Base-by-base conservation (phyloP, 2,329 filamentous ascomycete species). In the Cadophora luteo-olivacea region DNA sequence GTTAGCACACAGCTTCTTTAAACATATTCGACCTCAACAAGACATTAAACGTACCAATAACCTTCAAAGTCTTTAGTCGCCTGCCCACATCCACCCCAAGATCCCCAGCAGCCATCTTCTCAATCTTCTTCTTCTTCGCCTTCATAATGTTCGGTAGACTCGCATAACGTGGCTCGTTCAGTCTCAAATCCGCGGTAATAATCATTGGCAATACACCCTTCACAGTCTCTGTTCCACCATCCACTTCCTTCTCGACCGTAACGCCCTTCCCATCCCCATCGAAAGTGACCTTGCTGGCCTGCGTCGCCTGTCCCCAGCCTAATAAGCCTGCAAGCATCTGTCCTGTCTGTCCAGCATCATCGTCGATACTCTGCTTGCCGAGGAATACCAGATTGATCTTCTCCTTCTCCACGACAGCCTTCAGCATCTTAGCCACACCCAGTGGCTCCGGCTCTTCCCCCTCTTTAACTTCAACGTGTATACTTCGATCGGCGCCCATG, bases 101-200 rank as follows among this genome's bases (percentile, higher is more conserved):
- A 78, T 99, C 96, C 67, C 84, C 86, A 79, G 97, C 80, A 73
- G 87, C 93, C 86, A 93, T 91, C 91, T 97, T 98, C 77, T 96
- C 93, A 75, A 99, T 78, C 78, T 92, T 92, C 91, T 99, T 99
- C 92, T 98, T 99, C 92, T 99, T 99, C 64, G 96, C 96, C 91
- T 98, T 99, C 96, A 99, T 99, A 73, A 99, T 98, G 80, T 98
- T 98, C 62, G 94, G 95, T 87, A 99, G 81, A 81, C 89, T 97
- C 25, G 95, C 96, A 80, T 97, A 99, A 72, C 96, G 86, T 69
- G 96, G 96, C 87, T 97, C 93, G 79, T 99, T 99, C 80, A 99
- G 84, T 64, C 96, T 85, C 82, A 99, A 81, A 84, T 99, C 96
- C 70, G 96, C 97, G 70, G 96, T 99, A 75, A 99, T 92, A 64